Evolutionary conservation across 176 grass and related monocot species (phyloP), one percentile per base, ranked within the genome.

Genomic region (Phoenix dactylifera): DNA sequence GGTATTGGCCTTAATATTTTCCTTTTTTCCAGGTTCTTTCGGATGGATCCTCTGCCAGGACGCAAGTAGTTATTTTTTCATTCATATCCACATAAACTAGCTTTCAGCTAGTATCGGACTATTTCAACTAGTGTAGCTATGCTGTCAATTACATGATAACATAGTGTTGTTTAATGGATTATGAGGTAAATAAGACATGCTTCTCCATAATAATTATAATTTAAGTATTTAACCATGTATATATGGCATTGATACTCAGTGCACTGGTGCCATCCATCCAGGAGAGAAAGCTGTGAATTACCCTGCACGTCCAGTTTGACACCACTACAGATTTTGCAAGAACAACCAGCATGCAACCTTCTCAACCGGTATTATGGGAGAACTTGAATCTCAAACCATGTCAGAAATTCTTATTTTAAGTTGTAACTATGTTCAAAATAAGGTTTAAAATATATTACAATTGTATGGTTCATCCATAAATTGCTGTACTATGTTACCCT

Each of bases 291-390:
- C 72, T 72, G 84, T 91, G 24, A 17, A 32, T 44, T 97, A 97
- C 59, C 87, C 87, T 80, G 59, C 81, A 70, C 87, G 87, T 76
- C 93, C 93, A 15, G 93, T 97, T n/a, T 57, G 93, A 97, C 66
- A 88, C 81, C n/a, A 76, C 81, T 74, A 88, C 81, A 22, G 93
- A 97, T 76, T 97, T 97, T 70, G 93, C 91, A 85, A 87, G 93
- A 78, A 97, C 93, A 23, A 76, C 87, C 54, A 84, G 77, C 52
- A 77, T 97, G 74, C 87, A 97, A 80, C 81, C 87, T 77, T 80
- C 75, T 83, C 87, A 97, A 69, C 81, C 72, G 72, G 87, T 95
- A 95, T 70, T 39, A 24, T 16, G 74, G 50, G 15, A 60, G 25
- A 50, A 22, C 53, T 18, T 25, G 51, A 57, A 30, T 54, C 54